Evolutionary conservation across 1,284 basidiomycete genomes (phyloP), one percentile per base, ranked within the genome.

Genomic region (Austropuccinia psidii): DNA sequence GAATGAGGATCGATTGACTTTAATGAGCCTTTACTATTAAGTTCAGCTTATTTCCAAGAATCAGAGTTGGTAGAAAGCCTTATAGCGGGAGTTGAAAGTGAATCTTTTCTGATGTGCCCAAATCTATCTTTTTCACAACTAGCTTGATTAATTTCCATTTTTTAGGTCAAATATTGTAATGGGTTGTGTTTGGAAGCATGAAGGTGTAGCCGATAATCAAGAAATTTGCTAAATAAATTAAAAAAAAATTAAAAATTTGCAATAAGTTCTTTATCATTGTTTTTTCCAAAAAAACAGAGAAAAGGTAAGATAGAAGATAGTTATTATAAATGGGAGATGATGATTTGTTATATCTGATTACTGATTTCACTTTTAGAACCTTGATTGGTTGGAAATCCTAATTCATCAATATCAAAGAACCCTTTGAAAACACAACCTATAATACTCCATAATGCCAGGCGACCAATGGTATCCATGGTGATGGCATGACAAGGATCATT

Each of bases 361-460:
- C 50, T n/a, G 49, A 50, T 8, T 47, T 57, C 7, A 45, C n/a
- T 24, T 35, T 31, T n/a, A 37, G 9, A 67, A 43, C 39, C 58
- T 11, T 57, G 27, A 24, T 55, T 15, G n/a, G 50, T 52, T 35
- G 35, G 35, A 31, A 41, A 35, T 19, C 64, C 65, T 29, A 93
- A 86, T 73, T 92, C 90, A 35, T 86, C 85, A 9, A 83, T 83
- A 7, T 81, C 76, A 80, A 87, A 93, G 54, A 84, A 82, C 1
- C 95, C 95, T 0, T 89, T 81, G 80, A 93, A 98, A 0, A 83
- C 76, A 0, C 89, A 88, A 0, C 87, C 84, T 17, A 95, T 84
- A 69, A 98, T 87, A 82, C 98, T 90, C 95, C 96, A 98, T 2
- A 94, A 86, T 0, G 89, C 89, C 2, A 98, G 88, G 76, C 89